Percentiles rank a stretch among this genome's conserved stretches.
phyloP scores from a whole-genome alignment of 371 early-diverging fungal genomes.

The Mortierella sp. region DNA sequence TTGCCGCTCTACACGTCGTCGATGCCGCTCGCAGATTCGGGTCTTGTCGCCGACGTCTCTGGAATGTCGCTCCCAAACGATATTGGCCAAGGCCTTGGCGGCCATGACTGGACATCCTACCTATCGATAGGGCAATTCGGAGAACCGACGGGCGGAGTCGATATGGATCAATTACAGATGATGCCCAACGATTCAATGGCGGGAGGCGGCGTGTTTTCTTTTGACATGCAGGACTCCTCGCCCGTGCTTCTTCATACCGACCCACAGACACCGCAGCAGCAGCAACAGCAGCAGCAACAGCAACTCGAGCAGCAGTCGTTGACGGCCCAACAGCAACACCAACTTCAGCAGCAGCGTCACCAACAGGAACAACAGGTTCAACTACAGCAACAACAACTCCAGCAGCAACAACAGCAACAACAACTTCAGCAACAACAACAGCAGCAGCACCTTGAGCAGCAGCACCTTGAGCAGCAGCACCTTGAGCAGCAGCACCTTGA shows the following conservation, averaged over 20 bases:
- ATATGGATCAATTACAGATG: slow-evolving; percentile 36
- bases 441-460: slow-evolving; percentile 15
- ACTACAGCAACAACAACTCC: slow-evolving; percentile 13
- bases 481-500: slow-evolving; percentile 25
- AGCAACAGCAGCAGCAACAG: slow-evolving; percentile 5
- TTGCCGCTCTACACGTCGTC: slow-evolving; percentile 26
- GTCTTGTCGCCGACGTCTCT: slow-evolving; percentile 12
- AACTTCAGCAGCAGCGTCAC: slow-evolving; percentile 14
- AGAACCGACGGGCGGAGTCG: slow-evolving; percentile 18
- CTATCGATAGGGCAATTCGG: slow-evolving; percentile 30
- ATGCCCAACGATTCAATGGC: slow-evolving; percentile 18
- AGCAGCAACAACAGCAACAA: slow-evolving; percentile 15
- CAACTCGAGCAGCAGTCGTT: not conserved
- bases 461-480: slow-evolving; percentile 22
- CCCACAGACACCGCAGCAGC: slow-evolving; percentile 12
- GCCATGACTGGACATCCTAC: slow-evolving; percentile 38
- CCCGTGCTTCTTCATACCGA: not conserved
- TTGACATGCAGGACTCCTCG: slow-evolving; percentile 13
- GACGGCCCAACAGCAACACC: not conserved
- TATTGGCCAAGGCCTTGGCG: slow-evolving; percentile 10
- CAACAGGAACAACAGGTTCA: slow-evolving; percentile 21
- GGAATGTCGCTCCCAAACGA: slow-evolving; percentile 27
- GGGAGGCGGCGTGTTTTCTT: slow-evolving; percentile 13
- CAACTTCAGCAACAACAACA: slow-evolving; percentile 24
- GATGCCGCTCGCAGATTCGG: slow-evolving; percentile 16